Evolutionary conservation across 2,329 filamentous ascomycete genomes (phyloP), one percentile per base, ranked within the genome.

Genomic region (Verticillium albo-atrum): DNA sequence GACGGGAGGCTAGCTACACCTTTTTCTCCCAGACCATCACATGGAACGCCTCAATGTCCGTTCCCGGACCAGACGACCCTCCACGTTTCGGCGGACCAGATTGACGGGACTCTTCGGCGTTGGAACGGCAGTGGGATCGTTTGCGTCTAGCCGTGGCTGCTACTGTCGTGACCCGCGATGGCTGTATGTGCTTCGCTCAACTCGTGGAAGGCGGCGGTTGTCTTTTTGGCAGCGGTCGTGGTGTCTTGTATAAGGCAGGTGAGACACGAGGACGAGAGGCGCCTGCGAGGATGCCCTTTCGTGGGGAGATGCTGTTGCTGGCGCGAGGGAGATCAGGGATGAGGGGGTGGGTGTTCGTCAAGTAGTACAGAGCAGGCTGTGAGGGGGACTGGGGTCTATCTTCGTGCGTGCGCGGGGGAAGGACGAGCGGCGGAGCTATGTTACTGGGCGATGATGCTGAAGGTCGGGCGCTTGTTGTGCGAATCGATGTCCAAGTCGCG

Each of bases 401-500:
- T 61, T 58, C 55, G 53, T 58, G 60, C 60, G 53, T 35, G 59
- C 54, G 47, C 28, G 56, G 58, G n/a, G 58, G 57, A 63, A 62
- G 62, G 55, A 58, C 57, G 56, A 57, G 55, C 55, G 32, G 30
- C 57, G 30, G 52, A 62, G 58, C 57, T 57, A 35, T 34, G 27
- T 20, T 26, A 53, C 25, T 9, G 51, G 42, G 34, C n/a, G 28
- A 17, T 26, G 28, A 12, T 47, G 34, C 1, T 23, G 61, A 63
- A 67, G 67, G 64, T 62, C 65, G 64, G 71, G 73, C 73, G 74
- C 73, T 75, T 75, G 71, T 71, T 58, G 67, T 66, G 37, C 62
- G 54, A 25, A 51, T 54, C 42, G 57, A 34, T 55, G 53, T 35
- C 14, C 32, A 20, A 23, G n/a, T 55, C 7, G 25, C 28, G 32